A percentile compares a stretch with the other conserved stretches of the same genome.
Conservation (phyloP, 768 basidiomycete species). For the Leccinum rimulosum region DNA sequence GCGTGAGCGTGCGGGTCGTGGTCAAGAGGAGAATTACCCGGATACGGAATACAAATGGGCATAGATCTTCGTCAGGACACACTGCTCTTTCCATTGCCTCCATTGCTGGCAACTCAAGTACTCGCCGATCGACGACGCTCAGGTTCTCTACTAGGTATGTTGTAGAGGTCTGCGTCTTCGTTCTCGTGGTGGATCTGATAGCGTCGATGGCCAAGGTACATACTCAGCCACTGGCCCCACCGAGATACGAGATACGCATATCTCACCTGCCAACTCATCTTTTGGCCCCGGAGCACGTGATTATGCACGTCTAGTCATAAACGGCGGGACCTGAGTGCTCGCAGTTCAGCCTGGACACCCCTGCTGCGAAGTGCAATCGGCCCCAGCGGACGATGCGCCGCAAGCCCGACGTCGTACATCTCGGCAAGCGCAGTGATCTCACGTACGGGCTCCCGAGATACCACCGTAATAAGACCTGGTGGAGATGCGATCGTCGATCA, state of each 20-base stretch:
- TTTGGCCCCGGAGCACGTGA: conserved; percentile 40
- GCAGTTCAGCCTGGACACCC: conserved; percentile 48
- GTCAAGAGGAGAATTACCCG: background rate
- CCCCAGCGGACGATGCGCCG: conserved; percentile 71
- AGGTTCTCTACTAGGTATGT: conserved; percentile 54
- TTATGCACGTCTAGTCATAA: background rate
- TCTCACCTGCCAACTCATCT: conserved; percentile 59
- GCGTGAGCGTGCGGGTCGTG: background rate
- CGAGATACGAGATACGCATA: background rate
- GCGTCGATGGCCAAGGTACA: background rate
- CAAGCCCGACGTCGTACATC: conserved; percentile 69
- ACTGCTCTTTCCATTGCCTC: background rate
- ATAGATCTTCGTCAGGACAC: conserved; percentile 1
- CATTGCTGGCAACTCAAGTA: background rate
- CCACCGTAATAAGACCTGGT: conserved; percentile 58
- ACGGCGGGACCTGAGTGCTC: conserved; percentile 16
- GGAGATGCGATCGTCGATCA: background rate
- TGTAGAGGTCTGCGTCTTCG: conserved; percentile 56
- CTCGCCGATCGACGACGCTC: conserved; percentile 42
- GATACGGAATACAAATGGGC: background rate
- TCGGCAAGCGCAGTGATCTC: conserved; percentile 57
- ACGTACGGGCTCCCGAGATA: conserved; percentile 51
- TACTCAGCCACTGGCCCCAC: background rate
- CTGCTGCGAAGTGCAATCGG: conserved; percentile 60
- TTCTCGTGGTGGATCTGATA: conserved; percentile 62